A percentile compares a stretch with the other conserved stretches of the same genome.
phyloP scores from a whole-genome alignment of 192 early-diverging fungal species.

The Dimargaris xerosporica region DNA sequence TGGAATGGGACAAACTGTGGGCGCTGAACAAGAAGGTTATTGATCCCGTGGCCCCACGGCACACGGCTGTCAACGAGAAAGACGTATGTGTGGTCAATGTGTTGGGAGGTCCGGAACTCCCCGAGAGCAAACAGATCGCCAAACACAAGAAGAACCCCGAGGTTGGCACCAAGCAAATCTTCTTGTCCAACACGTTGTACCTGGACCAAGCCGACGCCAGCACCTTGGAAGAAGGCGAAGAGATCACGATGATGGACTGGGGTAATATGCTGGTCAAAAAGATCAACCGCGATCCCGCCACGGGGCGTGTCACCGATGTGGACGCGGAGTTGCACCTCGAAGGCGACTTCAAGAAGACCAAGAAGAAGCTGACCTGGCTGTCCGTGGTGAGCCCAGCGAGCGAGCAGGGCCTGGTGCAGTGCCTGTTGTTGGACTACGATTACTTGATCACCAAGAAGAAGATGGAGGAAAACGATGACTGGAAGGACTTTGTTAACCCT shows the following conservation, averaged over 20 bases:
- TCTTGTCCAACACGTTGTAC: conserved; percentile 58
- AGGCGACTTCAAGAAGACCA: conserved; percentile 95
- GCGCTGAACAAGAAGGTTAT: conserved; percentile 90
- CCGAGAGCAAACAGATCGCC: conserved; percentile 47
- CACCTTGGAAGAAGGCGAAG: conserved; percentile 65
- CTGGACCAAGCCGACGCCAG: conserved; percentile 81
- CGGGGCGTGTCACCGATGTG: conserved; percentile 36
- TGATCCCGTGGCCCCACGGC: conserved; percentile 87
- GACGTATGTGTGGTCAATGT: conserved; percentile 55
- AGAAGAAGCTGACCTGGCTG: conserved; percentile 99
- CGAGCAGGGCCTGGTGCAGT: conserved; percentile 35
- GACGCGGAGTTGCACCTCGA: conserved; percentile 68
- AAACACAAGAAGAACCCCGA: conserved; percentile 97
- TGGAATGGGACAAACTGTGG: conserved; percentile 99
- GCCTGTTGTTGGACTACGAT: conserved; percentile 79
- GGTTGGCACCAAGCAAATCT: conserved; percentile 73
- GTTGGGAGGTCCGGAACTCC: conserved; percentile 33
- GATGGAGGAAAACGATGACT: conserved; percentile 79
- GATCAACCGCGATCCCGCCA: conserved; percentile 41
- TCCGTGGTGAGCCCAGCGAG: conserved; percentile 19
- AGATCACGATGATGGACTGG: conserved; percentile 99
- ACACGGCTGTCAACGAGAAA: conserved; percentile 57
- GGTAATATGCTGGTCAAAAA: conserved; percentile 84
- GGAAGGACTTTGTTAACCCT: conserved; percentile 70
- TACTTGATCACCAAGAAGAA: conserved; percentile 98